Percentiles rank a stretch among this genome's conserved stretches.
Evolutionary conservation across 768 basidiomycete genomes (phyloP).

Genomic region (Pulveroboletus sp.): DNA sequence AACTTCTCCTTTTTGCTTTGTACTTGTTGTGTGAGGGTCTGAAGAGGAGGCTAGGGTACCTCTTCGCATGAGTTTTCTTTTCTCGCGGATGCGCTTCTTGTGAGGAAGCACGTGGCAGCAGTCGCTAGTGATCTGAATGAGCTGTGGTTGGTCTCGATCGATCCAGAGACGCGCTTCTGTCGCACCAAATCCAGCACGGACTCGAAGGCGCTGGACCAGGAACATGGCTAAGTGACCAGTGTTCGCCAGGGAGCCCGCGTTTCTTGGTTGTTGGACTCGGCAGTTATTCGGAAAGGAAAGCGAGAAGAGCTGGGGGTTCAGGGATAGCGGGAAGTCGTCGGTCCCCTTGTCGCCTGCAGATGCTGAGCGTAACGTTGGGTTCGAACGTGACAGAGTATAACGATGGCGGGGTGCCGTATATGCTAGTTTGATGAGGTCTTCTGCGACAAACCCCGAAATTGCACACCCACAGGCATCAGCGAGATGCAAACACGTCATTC

Average conservation of each 20-base stretch:
- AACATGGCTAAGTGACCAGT: constrained; percentile 48
- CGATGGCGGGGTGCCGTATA: constrained; percentile 40
- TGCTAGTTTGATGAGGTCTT: constrained; percentile 42
- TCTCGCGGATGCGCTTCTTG: constrained; percentile 70
- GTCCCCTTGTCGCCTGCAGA: constrained; percentile 43
- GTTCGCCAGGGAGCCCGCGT: constrained; percentile 59
- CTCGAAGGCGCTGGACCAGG: constrained; percentile 33
- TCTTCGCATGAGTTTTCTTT: constrained; percentile 65
- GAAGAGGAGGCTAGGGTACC: constrained; percentile 62
- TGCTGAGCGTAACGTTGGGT: constrained; percentile 55
- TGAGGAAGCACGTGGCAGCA: constrained; percentile 68
- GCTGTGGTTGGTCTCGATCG: constrained; percentile 47
- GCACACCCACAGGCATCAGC: too few species aligned
- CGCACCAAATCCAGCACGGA: constrained; percentile 35
- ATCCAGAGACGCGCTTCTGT: constrained; percentile 48
- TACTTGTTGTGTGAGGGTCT: constrained; percentile 43
- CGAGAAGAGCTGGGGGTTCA: constrained; percentile 47
- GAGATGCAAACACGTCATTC: too few species aligned
- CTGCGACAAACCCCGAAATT: too few species aligned
- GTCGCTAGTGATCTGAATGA: constrained; percentile 47
- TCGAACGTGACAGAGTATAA: constrained; percentile 58
- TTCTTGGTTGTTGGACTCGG: constrained; percentile 39
- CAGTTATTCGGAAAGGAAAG: constrained; percentile 44
- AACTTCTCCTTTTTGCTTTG: constrained; percentile 38
- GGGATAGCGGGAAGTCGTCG: constrained; percentile 30